These are phyloP conservation scores for Cryptosporidium xiaoi DNA, from an alignment of 169 alveolate genomes.

Conservation along the genomic window DNA sequence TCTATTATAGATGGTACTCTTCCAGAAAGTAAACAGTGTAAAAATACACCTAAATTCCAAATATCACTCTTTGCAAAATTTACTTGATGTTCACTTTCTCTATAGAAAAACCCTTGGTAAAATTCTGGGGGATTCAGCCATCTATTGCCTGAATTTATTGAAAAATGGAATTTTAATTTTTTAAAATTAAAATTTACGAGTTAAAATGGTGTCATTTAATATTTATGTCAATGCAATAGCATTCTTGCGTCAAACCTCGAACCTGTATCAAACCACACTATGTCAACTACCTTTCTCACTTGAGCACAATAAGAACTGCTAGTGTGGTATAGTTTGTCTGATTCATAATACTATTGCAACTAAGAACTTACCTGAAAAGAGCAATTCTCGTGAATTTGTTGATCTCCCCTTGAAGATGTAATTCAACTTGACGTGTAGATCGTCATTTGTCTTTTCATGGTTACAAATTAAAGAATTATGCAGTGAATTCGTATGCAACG, in stretches of 20 bases:
- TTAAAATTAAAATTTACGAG: too few species aligned
- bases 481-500: too few species aligned
- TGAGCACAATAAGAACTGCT: too few species aligned
- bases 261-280: too few species aligned
- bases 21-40: constrained; percentile 51
- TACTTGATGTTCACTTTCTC: neutral
- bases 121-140: constrained; percentile 68
- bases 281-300: too few species aligned
- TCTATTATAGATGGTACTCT: constrained; percentile 2
- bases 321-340: too few species aligned
- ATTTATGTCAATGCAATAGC: too few species aligned
- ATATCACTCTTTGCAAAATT: constrained; percentile 46
- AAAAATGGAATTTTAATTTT: neutral
- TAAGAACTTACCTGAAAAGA: constrained; percentile 50
- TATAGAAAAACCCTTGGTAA: constrained; percentile 1
- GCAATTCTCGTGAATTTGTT: neutral
- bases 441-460: neutral
- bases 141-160: constrained; percentile 35
- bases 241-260: too few species aligned
- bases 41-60: constrained; percentile 61
- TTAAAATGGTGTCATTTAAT: too few species aligned
- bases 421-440: constrained; percentile 10
- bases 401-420: constrained; percentile 47
- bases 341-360: neutral
- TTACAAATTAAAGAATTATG: neutral